Evolutionary conservation across 1,284 basidiomycete species (phyloP).

Genomic region (Pholiota adiposa): DNA sequence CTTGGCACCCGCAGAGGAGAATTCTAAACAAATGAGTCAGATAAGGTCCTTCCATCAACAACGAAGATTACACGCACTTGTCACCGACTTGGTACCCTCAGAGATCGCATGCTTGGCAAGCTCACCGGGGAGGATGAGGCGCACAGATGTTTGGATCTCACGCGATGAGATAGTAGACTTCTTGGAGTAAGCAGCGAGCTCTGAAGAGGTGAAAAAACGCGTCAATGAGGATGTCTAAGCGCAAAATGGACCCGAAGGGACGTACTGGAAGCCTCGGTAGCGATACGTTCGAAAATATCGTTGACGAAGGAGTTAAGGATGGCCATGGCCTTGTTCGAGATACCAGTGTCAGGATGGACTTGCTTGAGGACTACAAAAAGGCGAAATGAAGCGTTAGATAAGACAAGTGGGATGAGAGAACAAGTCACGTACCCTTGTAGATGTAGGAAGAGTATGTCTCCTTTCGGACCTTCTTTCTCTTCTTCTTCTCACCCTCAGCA

Average conservation of each 20-base stretch:
- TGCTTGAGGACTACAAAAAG: conserved; percentile 72
- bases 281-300: conserved; percentile 94
- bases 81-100: conserved; percentile 55
- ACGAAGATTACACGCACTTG: conserved; percentile 30
- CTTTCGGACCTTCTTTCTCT: conserved; percentile 84
- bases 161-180: conserved; percentile 92
- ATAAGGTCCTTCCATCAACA: background rate
- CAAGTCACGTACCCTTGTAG: conserved; percentile 64
- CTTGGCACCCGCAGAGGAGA: conserved; percentile 68
- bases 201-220: conserved; percentile 35
- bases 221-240: conserved; percentile 26
- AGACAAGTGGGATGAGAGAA: background rate
- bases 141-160: conserved; percentile 88
- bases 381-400: conserved; percentile 7
- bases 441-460: no score
- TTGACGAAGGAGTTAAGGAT: conserved; percentile 94
- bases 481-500: conserved; percentile 80
- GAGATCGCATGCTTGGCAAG: conserved; percentile 79
- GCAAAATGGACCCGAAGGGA: no score
- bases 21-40: conserved; percentile 40
- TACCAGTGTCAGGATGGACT: conserved; percentile 97
- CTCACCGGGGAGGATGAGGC: conserved; percentile 87
- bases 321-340: conserved; percentile 96
- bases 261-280: conserved; percentile 81
- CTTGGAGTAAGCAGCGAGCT: conserved; percentile 89